Conservation (phyloP, 2,329 filamentous ascomycete species). For the Colletotrichum ledebouriae region DNA sequence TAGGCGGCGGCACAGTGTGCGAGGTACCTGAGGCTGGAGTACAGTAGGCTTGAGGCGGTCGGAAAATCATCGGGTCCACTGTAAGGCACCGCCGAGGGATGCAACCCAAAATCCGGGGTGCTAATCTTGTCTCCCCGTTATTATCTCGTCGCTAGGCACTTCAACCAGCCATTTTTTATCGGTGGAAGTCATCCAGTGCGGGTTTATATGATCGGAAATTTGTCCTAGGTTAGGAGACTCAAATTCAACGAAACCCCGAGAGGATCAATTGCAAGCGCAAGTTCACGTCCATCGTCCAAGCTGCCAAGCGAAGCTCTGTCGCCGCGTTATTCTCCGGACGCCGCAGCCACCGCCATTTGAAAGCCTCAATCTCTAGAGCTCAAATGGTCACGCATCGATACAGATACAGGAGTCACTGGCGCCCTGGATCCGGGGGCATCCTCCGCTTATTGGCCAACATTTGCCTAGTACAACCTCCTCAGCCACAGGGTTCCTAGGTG, state of each 20-base stretch:
- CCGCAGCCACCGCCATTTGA: background rate
- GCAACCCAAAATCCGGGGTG: slow-evolving; percentile 27
- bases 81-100: slow-evolving; percentile 21
- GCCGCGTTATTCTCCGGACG: slow-evolving; percentile 2
- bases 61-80: slow-evolving; percentile 41
- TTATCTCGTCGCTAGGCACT: background rate
- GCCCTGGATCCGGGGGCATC: background rate
- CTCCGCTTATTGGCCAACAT: slow-evolving; percentile 21
- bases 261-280: background rate
- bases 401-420: slow-evolving; percentile 12
- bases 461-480: slow-evolving; percentile 2
- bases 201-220: too few species aligned
- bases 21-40: slow-evolving; percentile 15
- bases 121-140: background rate
- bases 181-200: too few species aligned
- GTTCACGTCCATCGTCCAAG: background rate
- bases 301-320: background rate
- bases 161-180: background rate
- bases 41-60: slow-evolving; percentile 31
- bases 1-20: slow-evolving; percentile 26
- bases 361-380: background rate
- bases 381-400: background rate
- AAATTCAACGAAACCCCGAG: too few species aligned
- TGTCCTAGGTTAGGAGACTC: background rate
- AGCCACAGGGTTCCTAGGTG: slow-evolving; percentile 11